Base-by-base conservation (phyloP, 2,329 filamentous ascomycete genomes). In the Cryphonectria naterciae region DNA sequence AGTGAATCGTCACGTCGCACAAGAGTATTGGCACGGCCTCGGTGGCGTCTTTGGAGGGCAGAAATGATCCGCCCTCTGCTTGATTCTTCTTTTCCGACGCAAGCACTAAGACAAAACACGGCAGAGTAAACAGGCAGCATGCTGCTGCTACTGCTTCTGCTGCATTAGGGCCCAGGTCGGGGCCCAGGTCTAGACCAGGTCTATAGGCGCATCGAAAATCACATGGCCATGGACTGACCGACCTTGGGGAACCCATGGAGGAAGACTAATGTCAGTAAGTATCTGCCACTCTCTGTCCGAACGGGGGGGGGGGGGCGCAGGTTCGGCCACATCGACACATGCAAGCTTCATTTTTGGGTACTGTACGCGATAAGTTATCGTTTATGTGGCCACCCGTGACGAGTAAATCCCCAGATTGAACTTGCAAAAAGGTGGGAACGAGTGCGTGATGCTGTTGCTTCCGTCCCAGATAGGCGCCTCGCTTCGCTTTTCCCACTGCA, bases 1-100 rank as follows among this genome's bases (percentile, higher is more conserved):
- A 39, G 60, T 68, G 71, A 72, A 72, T 15, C 61, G 69, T 72
- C 71, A 72, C 46, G 69, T 72, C 39, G 69, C 61, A 72, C 71
- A n/a, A 22, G 56, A n/a, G 32, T n/a, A 43, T n/a, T 43, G 54
- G 22, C 22, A 39, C 37, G 22, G 32, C 41, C 39, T 43, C 19
- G 19, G 32, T 67, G 65, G 65, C 35, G 52, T 67, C 25, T 22
- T 32, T 19, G 25, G 15, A 22, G 11, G 4, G 19, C 13, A 35
- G 17, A 52, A 0, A 37, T 28, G 37, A 25, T 37, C 63, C 63
- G 43, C 19, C 37, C 46, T 65, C 49, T 58, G 17, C 65, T 49
- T 22, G n/a, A 37, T 43, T 37, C 19, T 43, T 52, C 19, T 56
- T 56, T 22, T 19, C 37, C 49, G 49, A 58, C 15, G 52, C 37